A percentile compares a stretch with the other conserved stretches of the same genome.
phyloP scores from a whole-genome alignment of 306 rosid genomes.

The Bauhinia variegata region DNA sequence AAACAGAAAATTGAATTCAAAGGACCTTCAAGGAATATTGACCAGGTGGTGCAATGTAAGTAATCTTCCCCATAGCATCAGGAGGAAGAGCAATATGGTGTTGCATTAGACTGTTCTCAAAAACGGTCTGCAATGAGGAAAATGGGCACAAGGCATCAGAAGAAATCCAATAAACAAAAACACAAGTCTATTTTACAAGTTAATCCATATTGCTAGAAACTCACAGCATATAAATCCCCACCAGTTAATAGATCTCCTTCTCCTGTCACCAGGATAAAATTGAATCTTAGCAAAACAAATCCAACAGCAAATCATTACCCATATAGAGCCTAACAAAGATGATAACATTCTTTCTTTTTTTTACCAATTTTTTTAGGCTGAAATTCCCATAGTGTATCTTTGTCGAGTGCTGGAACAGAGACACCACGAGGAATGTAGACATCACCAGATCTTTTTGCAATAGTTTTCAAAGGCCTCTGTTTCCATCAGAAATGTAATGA shows the following conservation, averaged over 20 bases:
- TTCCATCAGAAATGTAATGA: constrained; percentile 2
- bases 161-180: constrained; percentile 19
- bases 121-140: constrained; percentile 68
- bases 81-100: constrained; percentile 92
- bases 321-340: no score
- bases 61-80: constrained; percentile 95
- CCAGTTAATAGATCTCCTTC: constrained; percentile 92
- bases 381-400: constrained; percentile 93
- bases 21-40: constrained; percentile 88
- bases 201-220: constrained; percentile 40
- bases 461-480: constrained; percentile 98
- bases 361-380: constrained; percentile 88
- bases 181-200: constrained; percentile 20
- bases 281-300: constrained; percentile 27
- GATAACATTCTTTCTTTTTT: background rate
- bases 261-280: constrained; percentile 55
- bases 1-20: constrained; percentile 11
- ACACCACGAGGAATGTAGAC: constrained; percentile 99
- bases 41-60: constrained; percentile 88
- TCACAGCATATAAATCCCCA: constrained; percentile 97
- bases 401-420: constrained; percentile 97
- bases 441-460: constrained; percentile 91
- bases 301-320: background rate
- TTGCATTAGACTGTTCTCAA: constrained; percentile 90
- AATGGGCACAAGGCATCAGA: constrained; percentile 29